A percentile compares a stretch with the other conserved stretches of the same genome.
These are phyloP conservation scores for Daedaleopsis sinensis DNA, from an alignment of 768 basidiomycete species.

Conservation along the genomic window DNA sequence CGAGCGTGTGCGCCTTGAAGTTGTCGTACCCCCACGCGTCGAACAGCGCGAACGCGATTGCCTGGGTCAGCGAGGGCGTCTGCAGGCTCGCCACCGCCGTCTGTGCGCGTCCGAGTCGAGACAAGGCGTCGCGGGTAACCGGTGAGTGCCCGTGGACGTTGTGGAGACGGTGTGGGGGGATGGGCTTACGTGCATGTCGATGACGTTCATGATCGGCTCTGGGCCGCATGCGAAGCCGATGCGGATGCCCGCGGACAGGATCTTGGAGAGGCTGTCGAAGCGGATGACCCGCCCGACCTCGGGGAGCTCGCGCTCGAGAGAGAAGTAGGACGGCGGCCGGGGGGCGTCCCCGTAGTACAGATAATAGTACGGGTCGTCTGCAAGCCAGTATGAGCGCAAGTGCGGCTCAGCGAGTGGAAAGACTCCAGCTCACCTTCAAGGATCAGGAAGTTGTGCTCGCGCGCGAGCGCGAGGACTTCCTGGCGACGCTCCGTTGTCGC, in stretches of 20 bases:
- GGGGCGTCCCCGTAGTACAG: conserved; percentile 72
- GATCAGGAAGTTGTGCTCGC: conserved; percentile 79
- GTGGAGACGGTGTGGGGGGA: neutral
- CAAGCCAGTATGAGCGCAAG: neutral
- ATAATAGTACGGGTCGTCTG: conserved; percentile 84
- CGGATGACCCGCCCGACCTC: conserved; percentile 81
- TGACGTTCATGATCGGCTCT: conserved; percentile 61
- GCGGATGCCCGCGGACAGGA: conserved; percentile 76
- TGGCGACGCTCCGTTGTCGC: conserved; percentile 67
- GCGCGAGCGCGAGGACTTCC: conserved; percentile 75
- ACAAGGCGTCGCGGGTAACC: no score
- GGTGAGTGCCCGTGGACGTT: no score
- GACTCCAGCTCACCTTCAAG: conserved; percentile 67
- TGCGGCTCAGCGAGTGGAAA: no score
- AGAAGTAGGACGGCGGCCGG: conserved; percentile 80
- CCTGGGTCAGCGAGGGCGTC: conserved; percentile 66
- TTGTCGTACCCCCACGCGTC: conserved; percentile 79
- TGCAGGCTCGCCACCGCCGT: conserved; percentile 74
- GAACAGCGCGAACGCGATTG: conserved; percentile 61
- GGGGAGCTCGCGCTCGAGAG: conserved; percentile 64
- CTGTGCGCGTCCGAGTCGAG: conserved; percentile 38
- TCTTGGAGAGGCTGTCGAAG: conserved; percentile 91
- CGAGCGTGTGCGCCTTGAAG: conserved; percentile 69
- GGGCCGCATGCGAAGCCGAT: conserved; percentile 86
- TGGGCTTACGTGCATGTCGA: conserved; percentile 68